Conservation (phyloP, 2,329 filamentous ascomycete genomes). For the Aspergillus thermomutatus region DNA sequence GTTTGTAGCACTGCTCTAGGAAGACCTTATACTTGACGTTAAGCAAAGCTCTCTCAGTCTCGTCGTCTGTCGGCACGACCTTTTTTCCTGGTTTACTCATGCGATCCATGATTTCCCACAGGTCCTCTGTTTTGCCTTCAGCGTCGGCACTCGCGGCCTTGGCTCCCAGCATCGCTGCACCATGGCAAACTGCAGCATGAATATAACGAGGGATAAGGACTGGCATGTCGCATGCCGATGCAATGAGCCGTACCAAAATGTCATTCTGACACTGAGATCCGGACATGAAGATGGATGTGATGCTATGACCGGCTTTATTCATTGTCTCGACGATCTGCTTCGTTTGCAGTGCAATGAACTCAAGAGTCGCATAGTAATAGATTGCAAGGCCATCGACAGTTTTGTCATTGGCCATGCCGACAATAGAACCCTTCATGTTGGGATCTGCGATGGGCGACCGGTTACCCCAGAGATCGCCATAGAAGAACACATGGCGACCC, state of each 20-base stretch:
- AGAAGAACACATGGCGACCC: constrained; percentile 95
- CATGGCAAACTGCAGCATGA: constrained; percentile 91
- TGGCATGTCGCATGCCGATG: constrained; percentile 85
- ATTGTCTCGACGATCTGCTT: constrained; percentile 92
- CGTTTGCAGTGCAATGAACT: constrained; percentile 97
- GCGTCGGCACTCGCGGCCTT: constrained; percentile 86
- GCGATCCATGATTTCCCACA: constrained; percentile 97
- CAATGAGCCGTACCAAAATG: constrained; percentile 85
- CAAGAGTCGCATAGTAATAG: constrained; percentile 93
- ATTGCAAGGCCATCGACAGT: constrained; percentile 82
- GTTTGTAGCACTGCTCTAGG: constrained; percentile 82
- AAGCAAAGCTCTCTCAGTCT: constrained; percentile 73
- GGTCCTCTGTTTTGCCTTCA: constrained; percentile 73
- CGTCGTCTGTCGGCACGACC: constrained; percentile 70
- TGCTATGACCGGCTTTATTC: constrained; percentile 84
- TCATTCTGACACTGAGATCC: constrained; percentile 96
- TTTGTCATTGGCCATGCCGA: constrained; percentile 84
- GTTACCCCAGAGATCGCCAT: constrained; percentile 96
- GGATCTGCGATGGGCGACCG: constrained; percentile 89
- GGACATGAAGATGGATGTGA: constrained; percentile 96
- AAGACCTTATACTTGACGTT: constrained; percentile 94
- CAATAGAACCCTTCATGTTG: constrained; percentile 85
- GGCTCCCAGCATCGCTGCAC: constrained; percentile 96
- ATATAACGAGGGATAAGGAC: constrained; percentile 92
- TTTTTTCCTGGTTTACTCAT: constrained; percentile 92